Percentiles rank a stretch among this genome's conserved stretches.
Conservation (phyloP, 2,329 filamentous ascomycete genomes). For the Emergomyces orientalis region DNA sequence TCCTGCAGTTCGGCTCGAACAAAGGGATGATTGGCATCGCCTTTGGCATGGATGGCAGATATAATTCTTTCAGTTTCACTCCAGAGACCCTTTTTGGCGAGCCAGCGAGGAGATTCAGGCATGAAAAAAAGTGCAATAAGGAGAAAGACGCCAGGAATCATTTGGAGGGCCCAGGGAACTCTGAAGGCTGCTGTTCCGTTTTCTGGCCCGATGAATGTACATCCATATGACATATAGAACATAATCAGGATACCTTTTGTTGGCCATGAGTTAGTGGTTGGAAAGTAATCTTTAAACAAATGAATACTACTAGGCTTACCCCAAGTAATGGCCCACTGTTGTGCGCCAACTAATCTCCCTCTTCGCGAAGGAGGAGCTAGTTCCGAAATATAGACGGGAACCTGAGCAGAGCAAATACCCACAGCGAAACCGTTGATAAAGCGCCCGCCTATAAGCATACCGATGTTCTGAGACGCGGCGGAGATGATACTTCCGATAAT, state of each 20-base stretch:
- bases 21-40: conserved; percentile 45
- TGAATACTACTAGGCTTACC: conserved; percentile 17
- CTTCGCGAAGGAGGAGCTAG: conserved; percentile 34
- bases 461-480: conserved; percentile 25
- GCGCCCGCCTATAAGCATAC: conserved; percentile 29
- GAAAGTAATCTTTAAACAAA: conserved; percentile 15
- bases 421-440: conserved; percentile 35
- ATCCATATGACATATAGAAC: conserved; percentile 36
- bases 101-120: conserved; percentile 42
- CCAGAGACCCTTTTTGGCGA: conserved; percentile 32
- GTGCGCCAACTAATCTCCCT: conserved; percentile 33
- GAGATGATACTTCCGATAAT: conserved; percentile 29
- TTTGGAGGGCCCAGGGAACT: conserved; percentile 55
- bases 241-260: conserved; percentile 32
- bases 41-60: conserved; percentile 49
- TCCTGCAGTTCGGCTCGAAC: conserved; percentile 46
- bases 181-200: conserved; percentile 42
- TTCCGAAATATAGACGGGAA: conserved; percentile 31
- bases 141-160: conserved; percentile 49
- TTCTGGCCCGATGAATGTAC: conserved; percentile 19
- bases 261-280: conserved; percentile 16
- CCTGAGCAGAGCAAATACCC: conserved; percentile 33
- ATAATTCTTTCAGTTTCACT: conserved; percentile 31
- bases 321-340: conserved; percentile 35
- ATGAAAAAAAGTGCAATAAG: conserved; percentile 48